These are phyloP conservation scores for Thermothelomyces thermophilus DNA, from an alignment of 2,329 filamentous ascomycete genomes.

Conservation along the genomic window DNA sequence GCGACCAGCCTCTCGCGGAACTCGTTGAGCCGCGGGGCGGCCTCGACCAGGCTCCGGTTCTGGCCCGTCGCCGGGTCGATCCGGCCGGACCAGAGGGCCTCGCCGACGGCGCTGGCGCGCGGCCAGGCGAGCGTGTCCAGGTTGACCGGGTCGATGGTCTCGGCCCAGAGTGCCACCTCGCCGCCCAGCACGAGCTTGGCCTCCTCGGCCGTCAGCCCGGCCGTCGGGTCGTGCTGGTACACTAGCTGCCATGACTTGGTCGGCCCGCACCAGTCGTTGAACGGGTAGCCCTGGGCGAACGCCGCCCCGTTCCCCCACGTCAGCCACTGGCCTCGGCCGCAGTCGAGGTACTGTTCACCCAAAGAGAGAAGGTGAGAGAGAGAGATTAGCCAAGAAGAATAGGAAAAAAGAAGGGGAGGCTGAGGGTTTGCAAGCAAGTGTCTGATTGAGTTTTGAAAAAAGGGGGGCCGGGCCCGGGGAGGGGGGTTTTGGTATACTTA, in stretches of 20 bases:
- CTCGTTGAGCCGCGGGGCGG: constrained; percentile 63
- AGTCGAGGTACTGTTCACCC: constrained; percentile 64
- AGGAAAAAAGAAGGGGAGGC: neutral
- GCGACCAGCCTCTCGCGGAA: constrained; percentile 69
- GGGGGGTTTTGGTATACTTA: too few relatives aligned
- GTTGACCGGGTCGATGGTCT: constrained; percentile 69
- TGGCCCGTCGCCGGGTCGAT: constrained; percentile 51
- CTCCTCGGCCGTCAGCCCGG: constrained; percentile 52
- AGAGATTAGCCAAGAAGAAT: too few relatives aligned
- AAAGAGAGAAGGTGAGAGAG: too few relatives aligned
- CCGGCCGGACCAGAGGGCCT: constrained; percentile 73
- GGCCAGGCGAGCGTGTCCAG: constrained; percentile 76
- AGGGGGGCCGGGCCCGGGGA: too few relatives aligned
- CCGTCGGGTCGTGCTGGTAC: constrained; percentile 72
- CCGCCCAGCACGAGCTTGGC: constrained; percentile 70
- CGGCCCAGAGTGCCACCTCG: constrained; percentile 75
- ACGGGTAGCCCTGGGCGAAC: constrained; percentile 56
- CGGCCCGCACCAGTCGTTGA: constrained; percentile 73
- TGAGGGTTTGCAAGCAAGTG: neutral
- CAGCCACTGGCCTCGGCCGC: constrained; percentile 73
- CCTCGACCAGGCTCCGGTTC: constrained; percentile 66
- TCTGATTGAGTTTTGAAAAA: too few relatives aligned
- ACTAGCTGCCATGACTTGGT: constrained; percentile 75
- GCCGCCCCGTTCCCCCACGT: constrained; percentile 56
- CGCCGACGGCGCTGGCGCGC: constrained; percentile 63